Conservation (phyloP, 148 eudicot genomes). For the Euryodendron excelsum region DNA sequence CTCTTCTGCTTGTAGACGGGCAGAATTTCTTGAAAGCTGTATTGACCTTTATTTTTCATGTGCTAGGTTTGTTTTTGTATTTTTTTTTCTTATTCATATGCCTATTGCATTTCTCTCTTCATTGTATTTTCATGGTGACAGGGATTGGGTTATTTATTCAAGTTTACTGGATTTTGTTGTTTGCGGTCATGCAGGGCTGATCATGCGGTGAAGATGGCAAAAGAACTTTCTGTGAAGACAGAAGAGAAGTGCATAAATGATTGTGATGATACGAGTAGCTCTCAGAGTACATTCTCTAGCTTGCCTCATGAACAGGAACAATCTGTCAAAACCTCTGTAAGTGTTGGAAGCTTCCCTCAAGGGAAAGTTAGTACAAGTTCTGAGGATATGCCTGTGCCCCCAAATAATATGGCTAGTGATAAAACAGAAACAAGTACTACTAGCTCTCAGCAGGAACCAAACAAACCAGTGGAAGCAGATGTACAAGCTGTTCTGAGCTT, state of each 20-base stretch:
- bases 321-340: conserved; percentile 75
- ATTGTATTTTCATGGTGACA: neutral
- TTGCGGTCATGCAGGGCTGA: conserved; percentile 67
- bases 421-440: conserved; percentile 25
- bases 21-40: conserved; percentile 90
- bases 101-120: neutral
- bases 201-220: conserved; percentile 81
- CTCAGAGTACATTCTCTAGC: conserved; percentile 90
- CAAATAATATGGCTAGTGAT: conserved; percentile 28
- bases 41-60: conserved; percentile 94
- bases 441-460: conserved; percentile 22
- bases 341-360: conserved; percentile 73
- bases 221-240: conserved; percentile 59
- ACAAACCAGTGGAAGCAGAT: conserved; percentile 32
- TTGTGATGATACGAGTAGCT: conserved; percentile 76
- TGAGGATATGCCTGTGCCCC: conserved; percentile 54
- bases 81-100: neutral
- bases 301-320: conserved; percentile 81
- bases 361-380: conserved; percentile 87
- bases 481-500: conserved; percentile 31
- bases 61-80: conserved; percentile 57
- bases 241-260: conserved; percentile 75
- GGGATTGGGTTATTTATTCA: neutral
- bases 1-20: conserved; percentile 82
- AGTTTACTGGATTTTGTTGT: conserved; percentile 8